These are phyloP conservation scores for Colletotrichum filicis DNA, from an alignment of 2,329 filamentous ascomycete species.

Conservation along the genomic window DNA sequence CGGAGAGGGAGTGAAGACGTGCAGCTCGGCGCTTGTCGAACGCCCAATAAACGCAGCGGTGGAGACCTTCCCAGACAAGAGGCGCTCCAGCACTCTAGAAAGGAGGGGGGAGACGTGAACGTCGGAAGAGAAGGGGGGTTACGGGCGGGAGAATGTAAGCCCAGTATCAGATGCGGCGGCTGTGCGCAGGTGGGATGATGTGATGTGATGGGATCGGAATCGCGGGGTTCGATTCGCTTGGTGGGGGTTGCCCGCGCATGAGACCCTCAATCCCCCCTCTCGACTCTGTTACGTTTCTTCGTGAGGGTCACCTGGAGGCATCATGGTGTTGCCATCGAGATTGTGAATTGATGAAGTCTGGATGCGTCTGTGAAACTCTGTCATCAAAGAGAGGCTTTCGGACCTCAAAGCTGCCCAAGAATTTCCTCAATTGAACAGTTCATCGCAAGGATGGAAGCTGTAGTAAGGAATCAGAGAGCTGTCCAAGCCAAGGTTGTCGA, in stretches of 20 bases:
- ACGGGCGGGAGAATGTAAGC: conserved; percentile 6
- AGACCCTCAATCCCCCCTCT: conserved; percentile 2
- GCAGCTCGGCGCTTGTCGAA: conserved; percentile 21
- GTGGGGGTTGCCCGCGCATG: conserved; percentile 1
- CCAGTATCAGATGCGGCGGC: conserved; percentile 22
- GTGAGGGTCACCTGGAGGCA: background rate
- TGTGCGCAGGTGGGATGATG: conserved; percentile 16
- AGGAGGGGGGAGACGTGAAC: background rate
- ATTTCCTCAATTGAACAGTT: background rate
- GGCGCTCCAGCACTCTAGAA: background rate
- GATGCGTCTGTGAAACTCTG: background rate
- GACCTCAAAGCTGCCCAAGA: background rate
- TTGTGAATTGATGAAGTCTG: background rate
- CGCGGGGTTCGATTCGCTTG: conserved; percentile 25
- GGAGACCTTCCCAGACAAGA: background rate
- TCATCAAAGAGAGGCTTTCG: background rate
- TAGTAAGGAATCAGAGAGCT: conserved; percentile 9
- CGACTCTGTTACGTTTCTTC: background rate
- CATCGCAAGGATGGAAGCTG: conserved; percentile 23
- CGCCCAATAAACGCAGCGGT: conserved; percentile 21
- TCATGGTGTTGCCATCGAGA: conserved; percentile 20
- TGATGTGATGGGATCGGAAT: conserved; percentile 27
- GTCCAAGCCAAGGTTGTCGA: conserved; percentile 4
- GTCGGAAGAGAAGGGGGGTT: background rate
- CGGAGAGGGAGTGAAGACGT: conserved; percentile 4